Evolutionary conservation across 768 basidiomycete species (phyloP).

Genomic region (Boletus rubroflammeus): DNA sequence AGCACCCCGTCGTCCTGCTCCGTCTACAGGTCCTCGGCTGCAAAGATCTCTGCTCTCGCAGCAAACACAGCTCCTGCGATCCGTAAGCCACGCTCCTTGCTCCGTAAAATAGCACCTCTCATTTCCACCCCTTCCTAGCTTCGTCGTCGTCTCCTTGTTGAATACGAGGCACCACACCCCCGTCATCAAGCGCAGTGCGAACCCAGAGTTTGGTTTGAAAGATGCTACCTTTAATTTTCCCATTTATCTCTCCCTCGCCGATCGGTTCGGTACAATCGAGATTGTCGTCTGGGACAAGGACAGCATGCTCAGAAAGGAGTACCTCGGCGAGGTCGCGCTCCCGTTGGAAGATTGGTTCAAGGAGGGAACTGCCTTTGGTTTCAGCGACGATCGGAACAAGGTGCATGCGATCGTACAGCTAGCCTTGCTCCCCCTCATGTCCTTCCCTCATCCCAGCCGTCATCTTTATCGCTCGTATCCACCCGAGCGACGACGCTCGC

Average conservation of each 20-base stretch:
- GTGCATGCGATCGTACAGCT: constrained; percentile 39
- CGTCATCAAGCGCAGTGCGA: constrained; percentile 66
- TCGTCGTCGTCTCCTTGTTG: constrained; percentile 63
- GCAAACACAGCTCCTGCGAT: constrained; percentile 68
- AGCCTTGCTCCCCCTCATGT: neutral
- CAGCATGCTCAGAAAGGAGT: constrained; percentile 77
- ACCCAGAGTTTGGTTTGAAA: constrained; percentile 61
- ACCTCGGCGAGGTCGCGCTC: constrained; percentile 83
- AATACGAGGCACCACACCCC: constrained; percentile 66
- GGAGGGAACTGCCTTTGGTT: constrained; percentile 41
- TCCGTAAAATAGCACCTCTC: neutral
- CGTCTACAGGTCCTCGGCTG: constrained; percentile 68
- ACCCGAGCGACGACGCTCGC: constrained; percentile 45
- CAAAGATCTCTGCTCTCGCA: constrained; percentile 56
- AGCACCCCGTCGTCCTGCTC: constrained; percentile 62
- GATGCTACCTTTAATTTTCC: constrained; percentile 90
- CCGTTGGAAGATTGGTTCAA: constrained; percentile 81
- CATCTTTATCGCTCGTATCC: constrained; percentile 45
- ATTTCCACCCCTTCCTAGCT: constrained; percentile 38
- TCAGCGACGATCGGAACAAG: constrained; percentile 63
- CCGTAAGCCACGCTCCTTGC: constrained; percentile 50
- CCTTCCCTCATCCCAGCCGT: constrained; percentile 34
- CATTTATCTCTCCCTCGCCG: constrained; percentile 71
- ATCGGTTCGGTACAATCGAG: constrained; percentile 71
- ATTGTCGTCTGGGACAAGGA: constrained; percentile 95